Conservation (phyloP, 202 grass and related monocot species). For the Zizania palustris region DNA sequence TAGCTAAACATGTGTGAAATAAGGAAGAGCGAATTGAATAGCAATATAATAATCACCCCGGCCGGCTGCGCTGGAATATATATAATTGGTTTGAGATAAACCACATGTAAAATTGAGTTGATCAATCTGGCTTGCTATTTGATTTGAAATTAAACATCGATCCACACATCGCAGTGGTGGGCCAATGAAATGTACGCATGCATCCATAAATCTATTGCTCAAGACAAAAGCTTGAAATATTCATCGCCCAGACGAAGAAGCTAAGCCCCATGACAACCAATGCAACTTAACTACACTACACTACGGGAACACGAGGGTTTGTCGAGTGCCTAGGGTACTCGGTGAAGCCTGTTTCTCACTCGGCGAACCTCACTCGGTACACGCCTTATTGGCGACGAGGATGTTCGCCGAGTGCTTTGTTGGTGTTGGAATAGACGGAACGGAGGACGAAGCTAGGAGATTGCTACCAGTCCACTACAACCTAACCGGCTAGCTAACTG, state of each 20-base stretch:
- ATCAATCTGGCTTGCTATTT: neutral
- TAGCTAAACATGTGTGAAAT: too few relatives aligned
- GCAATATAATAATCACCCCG: too few relatives aligned
- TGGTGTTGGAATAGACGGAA: slow-evolving; percentile 23
- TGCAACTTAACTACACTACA: too few relatives aligned
- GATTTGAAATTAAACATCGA: neutral
- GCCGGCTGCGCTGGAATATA: too few relatives aligned
- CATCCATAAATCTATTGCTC: slow-evolving; percentile 19
- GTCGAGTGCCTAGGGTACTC: too few relatives aligned
- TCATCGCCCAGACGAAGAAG: neutral
- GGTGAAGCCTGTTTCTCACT: too few relatives aligned
- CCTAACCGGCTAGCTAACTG: neutral
- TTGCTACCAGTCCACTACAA: neutral
- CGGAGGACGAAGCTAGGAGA: neutral
- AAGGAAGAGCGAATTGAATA: too few relatives aligned
- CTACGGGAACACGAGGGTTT: too few relatives aligned
- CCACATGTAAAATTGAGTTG: neutral
- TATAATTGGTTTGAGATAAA: too few relatives aligned
- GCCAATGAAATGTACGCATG: neutral
- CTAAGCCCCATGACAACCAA: neutral
- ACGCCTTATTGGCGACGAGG: too few relatives aligned
- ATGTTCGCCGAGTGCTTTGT: too few relatives aligned
- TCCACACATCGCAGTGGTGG: neutral
- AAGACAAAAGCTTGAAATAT: slow-evolving; percentile 25
- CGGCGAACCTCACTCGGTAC: too few relatives aligned